These are phyloP conservation scores for Podospora bellae-mahoneyi DNA, from an alignment of 495 filamentous ascomycete species.

Conservation along the genomic window DNA sequence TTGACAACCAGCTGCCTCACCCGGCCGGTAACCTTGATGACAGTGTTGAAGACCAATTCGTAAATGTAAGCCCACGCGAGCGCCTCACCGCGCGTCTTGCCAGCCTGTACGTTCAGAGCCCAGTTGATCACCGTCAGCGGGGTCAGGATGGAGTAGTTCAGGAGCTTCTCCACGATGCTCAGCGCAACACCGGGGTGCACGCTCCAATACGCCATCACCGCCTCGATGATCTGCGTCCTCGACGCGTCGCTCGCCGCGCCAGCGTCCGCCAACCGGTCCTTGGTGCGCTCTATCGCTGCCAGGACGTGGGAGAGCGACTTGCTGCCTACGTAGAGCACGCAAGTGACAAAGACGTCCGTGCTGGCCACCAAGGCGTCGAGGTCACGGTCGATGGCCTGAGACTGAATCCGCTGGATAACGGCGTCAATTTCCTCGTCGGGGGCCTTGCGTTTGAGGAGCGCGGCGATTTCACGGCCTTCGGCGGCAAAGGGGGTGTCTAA, in stretches of 20 bases:
- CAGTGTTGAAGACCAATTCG: conserved; percentile 83
- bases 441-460: conserved; percentile 77
- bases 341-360: conserved; percentile 88
- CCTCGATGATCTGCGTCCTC: conserved; percentile 80
- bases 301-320: conserved; percentile 96
- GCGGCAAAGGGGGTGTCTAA: conserved; percentile 74
- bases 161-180: conserved; percentile 90
- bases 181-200: conserved; percentile 91
- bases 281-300: conserved; percentile 92
- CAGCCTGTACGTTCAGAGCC: conserved; percentile 62
- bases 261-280: conserved; percentile 79
- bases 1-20: conserved; percentile 76
- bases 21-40: conserved; percentile 87
- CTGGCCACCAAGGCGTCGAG: conserved; percentile 76
- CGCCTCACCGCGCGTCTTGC: conserved; percentile 54
- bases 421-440: conserved; percentile 75
- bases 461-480: conserved; percentile 74
- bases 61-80: conserved; percentile 73
- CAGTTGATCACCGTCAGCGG: conserved; percentile 82
- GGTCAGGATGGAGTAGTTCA: conserved; percentile 93
- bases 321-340: conserved; percentile 85
- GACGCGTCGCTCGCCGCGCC: conserved; percentile 68
- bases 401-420: conserved; percentile 71
- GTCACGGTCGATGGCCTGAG: conserved; percentile 62
- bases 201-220: conserved; percentile 89